Percentiles rank a stretch among this genome's conserved stretches.
Evolutionary conservation across 345 rosid genomes (phyloP).

Genomic region (Clarkia xantiana): DNA sequence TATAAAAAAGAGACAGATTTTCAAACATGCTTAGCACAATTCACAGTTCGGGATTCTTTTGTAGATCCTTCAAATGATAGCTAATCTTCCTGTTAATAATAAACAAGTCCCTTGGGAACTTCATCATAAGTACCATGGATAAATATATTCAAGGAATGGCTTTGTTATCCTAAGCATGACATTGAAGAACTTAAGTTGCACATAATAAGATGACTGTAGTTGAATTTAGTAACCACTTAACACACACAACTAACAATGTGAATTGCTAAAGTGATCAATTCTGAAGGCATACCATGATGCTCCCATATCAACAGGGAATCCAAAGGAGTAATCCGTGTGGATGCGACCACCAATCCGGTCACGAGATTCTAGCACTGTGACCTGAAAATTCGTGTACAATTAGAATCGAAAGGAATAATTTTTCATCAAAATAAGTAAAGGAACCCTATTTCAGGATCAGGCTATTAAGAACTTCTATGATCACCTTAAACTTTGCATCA

Average conservation of each 20-base stretch:
- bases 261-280: background rate
- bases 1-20: too few relatives aligned
- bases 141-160: too few relatives aligned
- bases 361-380: constrained; percentile 64
- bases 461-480: background rate
- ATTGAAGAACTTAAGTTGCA: too few relatives aligned
- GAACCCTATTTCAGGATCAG: background rate
- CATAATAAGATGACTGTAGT: too few relatives aligned
- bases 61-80: too few relatives aligned
- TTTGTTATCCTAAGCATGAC: too few relatives aligned
- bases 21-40: too few relatives aligned
- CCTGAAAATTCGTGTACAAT: constrained; percentile 23
- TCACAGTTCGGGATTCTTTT: too few relatives aligned
- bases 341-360: constrained; percentile 86
- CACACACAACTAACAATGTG: background rate
- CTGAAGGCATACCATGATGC: constrained; percentile 40
- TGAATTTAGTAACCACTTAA: background rate
- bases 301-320: constrained; percentile 88
- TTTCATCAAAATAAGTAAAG: background rate
- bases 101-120: too few relatives aligned
- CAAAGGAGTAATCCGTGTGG: constrained; percentile 79
- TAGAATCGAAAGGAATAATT: background rate
- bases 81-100: too few relatives aligned
- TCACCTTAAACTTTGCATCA: constrained; percentile 59
- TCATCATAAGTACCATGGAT: too few relatives aligned